Percentiles rank a stretch among this genome's conserved stretches.
Evolutionary conservation across 2,329 filamentous ascomycete species (phyloP).

Genomic region (Fusarium duplospermum): DNA sequence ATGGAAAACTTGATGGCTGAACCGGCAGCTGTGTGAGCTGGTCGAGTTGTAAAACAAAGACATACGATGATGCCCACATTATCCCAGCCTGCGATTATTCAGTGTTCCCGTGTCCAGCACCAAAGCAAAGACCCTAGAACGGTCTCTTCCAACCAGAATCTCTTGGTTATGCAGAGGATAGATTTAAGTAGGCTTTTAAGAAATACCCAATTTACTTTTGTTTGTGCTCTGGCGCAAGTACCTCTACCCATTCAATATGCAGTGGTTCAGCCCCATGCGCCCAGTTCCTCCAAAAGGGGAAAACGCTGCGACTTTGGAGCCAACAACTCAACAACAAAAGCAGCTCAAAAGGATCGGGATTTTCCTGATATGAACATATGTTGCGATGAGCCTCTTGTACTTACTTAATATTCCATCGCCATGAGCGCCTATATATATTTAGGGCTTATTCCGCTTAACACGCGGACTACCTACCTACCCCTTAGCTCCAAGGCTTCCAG

Average conservation of each 20-base stretch:
- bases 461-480: not conserved
- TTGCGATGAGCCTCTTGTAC: not conserved
- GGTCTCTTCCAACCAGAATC: not conserved
- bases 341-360: not conserved
- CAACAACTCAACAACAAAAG: not conserved
- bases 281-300: not conserved
- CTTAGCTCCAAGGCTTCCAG: conserved; percentile 7
- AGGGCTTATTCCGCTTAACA: not conserved
- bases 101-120: not conserved
- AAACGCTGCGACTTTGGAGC: not conserved
- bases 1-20: not conserved
- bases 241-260: not conserved
- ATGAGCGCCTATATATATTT: not conserved
- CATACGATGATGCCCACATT: not conserved
- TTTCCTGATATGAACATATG: not conserved
- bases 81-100: not conserved
- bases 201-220: not conserved
- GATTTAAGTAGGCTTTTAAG: not conserved
- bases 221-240: conserved; percentile 4
- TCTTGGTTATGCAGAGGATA: not conserved
- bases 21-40: not conserved
- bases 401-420: not conserved
- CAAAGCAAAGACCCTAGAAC: not conserved
- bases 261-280: not conserved
- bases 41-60: not conserved